Conservation (phyloP, 495 filamentous ascomycete species). For the Diplogelasinospora grovesii region DNA sequence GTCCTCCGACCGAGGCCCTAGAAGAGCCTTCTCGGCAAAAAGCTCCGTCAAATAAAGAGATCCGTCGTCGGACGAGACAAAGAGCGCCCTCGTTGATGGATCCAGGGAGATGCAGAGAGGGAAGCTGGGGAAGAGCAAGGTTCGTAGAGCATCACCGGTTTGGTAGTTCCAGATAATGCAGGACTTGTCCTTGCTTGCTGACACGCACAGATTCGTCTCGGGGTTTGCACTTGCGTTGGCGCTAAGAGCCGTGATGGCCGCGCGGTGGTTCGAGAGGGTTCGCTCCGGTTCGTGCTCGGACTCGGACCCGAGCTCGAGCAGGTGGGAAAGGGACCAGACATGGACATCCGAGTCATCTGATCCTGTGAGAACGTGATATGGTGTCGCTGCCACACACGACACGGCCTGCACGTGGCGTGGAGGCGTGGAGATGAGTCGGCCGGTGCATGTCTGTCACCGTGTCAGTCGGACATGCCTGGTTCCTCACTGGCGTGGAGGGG, state of each 20-base stretch:
- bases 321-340: constrained; percentile 73
- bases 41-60: constrained; percentile 77
- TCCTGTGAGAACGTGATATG: constrained; percentile 76
- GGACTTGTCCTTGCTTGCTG: constrained; percentile 71
- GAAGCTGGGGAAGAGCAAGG: constrained; percentile 65
- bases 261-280: constrained; percentile 72
- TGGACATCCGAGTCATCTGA: constrained; percentile 84
- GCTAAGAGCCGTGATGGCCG: constrained; percentile 64
- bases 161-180: constrained; percentile 87
- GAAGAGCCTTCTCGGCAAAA: constrained; percentile 50
- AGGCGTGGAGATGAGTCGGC: constrained; percentile 80
- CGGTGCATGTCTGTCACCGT: constrained; percentile 63
- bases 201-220: constrained; percentile 67
- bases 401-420: constrained; percentile 82
- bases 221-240: constrained; percentile 58
- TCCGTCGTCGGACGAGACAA: constrained; percentile 76
- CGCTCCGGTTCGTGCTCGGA: constrained; percentile 52
- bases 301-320: constrained; percentile 54
- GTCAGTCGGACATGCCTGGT: too few species aligned
- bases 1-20: constrained; percentile 50
- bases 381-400: constrained; percentile 64
- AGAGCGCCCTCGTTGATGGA: constrained; percentile 75
- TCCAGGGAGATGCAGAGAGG: constrained; percentile 72
- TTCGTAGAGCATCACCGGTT: constrained; percentile 66
- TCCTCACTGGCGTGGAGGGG: too few species aligned